Conservation (phyloP, 176 grass and related monocot genomes). For the Poa pratensis region DNA sequence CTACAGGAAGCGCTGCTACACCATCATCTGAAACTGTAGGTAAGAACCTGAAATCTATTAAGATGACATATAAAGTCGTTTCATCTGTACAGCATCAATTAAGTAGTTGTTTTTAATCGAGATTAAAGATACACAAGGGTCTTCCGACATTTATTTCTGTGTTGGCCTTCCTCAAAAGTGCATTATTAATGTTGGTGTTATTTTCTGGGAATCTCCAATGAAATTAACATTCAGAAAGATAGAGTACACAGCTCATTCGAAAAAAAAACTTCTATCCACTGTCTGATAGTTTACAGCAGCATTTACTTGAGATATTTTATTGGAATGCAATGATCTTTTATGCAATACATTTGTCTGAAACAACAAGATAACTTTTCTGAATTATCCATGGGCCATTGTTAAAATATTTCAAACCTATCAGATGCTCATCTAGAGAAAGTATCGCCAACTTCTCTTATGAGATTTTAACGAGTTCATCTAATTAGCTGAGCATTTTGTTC, state of each 20-base stretch:
- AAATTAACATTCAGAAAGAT: conserved; percentile 18
- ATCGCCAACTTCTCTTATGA: conserved; percentile 19
- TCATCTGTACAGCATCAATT: conserved; percentile 18
- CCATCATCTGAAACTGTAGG: conserved; percentile 60
- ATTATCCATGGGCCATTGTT: neutral
- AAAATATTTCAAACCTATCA: conserved; percentile 3
- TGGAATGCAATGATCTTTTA: conserved; percentile 6
- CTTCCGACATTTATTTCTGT: neutral
- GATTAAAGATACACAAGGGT: neutral
- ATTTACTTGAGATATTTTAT: conserved; percentile 8
- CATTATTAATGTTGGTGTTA: neutral
- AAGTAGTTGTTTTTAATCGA: conserved; percentile 2
- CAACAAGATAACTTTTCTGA: neutral
- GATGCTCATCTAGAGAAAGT: neutral
- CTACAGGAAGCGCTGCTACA: conserved; percentile 49
- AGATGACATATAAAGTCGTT: conserved; percentile 35
- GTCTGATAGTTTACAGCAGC: conserved; percentile 18
- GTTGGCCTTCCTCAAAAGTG: conserved; percentile 5
- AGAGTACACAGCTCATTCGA: neutral
- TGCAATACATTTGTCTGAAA: conserved; percentile 31
- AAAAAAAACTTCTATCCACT: neutral
- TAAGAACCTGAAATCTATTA: conserved; percentile 51
- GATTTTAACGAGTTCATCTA: conserved; percentile 30
- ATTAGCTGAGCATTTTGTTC: neutral
- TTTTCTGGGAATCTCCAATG: neutral